Percentiles rank a stretch among this genome's conserved stretches.
phyloP scores from a whole-genome alignment of 2,329 filamentous ascomycete species.

The Fusarium sp. region DNA sequence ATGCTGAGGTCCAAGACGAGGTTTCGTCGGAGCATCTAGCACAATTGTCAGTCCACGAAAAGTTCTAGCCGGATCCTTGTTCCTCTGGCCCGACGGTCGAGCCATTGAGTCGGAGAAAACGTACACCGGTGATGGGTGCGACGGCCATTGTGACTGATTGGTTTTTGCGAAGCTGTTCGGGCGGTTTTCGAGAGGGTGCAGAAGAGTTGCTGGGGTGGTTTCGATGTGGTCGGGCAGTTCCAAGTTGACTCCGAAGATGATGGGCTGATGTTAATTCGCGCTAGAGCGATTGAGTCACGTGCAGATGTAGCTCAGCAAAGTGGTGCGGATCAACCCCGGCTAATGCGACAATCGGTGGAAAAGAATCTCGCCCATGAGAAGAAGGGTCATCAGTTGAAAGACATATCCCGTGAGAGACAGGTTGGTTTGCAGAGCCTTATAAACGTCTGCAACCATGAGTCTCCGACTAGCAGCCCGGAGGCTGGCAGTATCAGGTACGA shows the following conservation, averaged over 20 bases:
- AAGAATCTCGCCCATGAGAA: slow-evolving; percentile 41
- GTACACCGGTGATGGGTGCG: slow-evolving; percentile 68
- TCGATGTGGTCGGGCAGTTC: slow-evolving; percentile 41
- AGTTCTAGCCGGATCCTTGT: slow-evolving; percentile 23
- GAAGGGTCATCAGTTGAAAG: slow-evolving; percentile 16
- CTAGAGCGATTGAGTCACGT: slow-evolving; percentile 43
- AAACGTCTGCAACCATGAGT: slow-evolving; percentile 62
- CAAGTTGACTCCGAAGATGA: slow-evolving; percentile 45
- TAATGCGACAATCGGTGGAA: slow-evolving; percentile 24
- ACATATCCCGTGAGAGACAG: slow-evolving; percentile 33
- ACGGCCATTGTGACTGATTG: slow-evolving; percentile 59
- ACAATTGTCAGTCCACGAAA: slow-evolving; percentile 48
- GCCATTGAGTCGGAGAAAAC: slow-evolving; percentile 52
- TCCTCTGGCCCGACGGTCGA: slow-evolving; percentile 33
- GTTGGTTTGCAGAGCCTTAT: slow-evolving; percentile 35
- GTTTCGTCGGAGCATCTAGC: slow-evolving; percentile 67
- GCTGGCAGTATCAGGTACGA: slow-evolving; percentile 67
- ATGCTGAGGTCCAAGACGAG: slow-evolving; percentile 66
- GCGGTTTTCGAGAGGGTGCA: slow-evolving; percentile 30
- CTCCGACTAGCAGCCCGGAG: slow-evolving; percentile 69
- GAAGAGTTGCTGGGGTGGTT: slow-evolving; percentile 32
- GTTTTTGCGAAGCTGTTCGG: slow-evolving; percentile 38
- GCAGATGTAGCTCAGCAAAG: slow-evolving; percentile 30
- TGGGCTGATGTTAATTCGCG: slow-evolving; percentile 50
- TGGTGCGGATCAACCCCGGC: slow-evolving; percentile 41